phyloP scores from a whole-genome alignment of 2,329 filamentous ascomycete species.

The Raffaelea deltoideospora region DNA sequence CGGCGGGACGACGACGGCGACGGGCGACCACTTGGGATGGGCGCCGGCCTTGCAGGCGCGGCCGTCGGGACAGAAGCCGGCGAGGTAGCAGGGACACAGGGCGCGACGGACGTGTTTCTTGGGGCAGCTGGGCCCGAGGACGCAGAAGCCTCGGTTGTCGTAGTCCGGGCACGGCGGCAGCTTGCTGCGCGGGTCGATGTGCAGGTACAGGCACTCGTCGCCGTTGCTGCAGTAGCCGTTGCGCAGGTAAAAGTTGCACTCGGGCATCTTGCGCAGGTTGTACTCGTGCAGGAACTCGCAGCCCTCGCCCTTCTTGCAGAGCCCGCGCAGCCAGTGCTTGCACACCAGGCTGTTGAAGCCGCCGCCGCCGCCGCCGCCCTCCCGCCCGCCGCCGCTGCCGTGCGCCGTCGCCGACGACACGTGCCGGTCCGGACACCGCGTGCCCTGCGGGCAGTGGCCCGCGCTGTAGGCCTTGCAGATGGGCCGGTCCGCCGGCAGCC shows the following conservation, averaged over 20 bases:
- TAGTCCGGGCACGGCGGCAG: slow-evolving; percentile 78
- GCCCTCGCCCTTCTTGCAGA: slow-evolving; percentile 93
- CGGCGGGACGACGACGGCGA: slow-evolving; percentile 34
- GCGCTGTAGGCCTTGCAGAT: slow-evolving; percentile 69
- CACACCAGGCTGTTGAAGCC: slow-evolving; percentile 77
- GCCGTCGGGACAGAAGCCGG: slow-evolving; percentile 85
- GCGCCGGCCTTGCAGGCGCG: slow-evolving; percentile 61
- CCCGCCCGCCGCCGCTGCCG: slow-evolving; percentile 16
- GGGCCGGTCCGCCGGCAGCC: slow-evolving; percentile 62
- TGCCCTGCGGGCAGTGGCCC: slow-evolving; percentile 75
- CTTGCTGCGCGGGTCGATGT: slow-evolving; percentile 71
- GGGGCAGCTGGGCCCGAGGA: slow-evolving; percentile 70
- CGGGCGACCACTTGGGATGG: slow-evolving; percentile 57
- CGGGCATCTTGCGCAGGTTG: slow-evolving; percentile 94
- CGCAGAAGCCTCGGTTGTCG: slow-evolving; percentile 88
- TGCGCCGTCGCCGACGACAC: slow-evolving; percentile 21
- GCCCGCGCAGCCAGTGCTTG: slow-evolving; percentile 94
- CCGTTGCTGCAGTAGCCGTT: slow-evolving; percentile 94
- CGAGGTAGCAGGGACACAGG: slow-evolving; percentile 76
- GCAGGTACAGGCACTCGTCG: slow-evolving; percentile 88
- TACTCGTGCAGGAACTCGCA: slow-evolving; percentile 99
- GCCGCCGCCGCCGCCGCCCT: slow-evolving; percentile 16
- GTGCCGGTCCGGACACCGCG: slow-evolving; percentile 76
- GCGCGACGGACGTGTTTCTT: slow-evolving; percentile 72
- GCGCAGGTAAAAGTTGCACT: slow-evolving; percentile 90